Percentiles rank a stretch among this genome's conserved stretches.
These are phyloP conservation scores for Suillus placidus DNA, from an alignment of 768 basidiomycete species.

Conservation along the genomic window DNA sequence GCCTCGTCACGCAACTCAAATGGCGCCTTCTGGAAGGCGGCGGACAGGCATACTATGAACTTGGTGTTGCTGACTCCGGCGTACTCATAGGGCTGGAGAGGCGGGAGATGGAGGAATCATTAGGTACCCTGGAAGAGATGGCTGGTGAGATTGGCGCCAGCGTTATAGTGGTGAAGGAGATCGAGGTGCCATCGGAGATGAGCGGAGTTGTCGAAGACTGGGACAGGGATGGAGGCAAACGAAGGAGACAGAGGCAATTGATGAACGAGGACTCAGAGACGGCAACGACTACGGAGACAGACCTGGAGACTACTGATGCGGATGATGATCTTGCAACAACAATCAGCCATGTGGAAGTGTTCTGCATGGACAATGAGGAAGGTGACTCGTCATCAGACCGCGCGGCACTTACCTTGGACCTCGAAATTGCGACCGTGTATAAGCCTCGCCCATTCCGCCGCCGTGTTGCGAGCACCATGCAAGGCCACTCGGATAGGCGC, in stretches of 20 bases:
- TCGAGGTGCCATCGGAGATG: conserved; percentile 69
- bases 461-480: conserved; percentile 32
- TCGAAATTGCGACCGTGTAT: conserved; percentile 73
- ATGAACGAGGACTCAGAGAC: conserved; percentile 31
- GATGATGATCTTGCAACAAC: conserved; percentile 29
- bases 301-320: conserved; percentile 38
- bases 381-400: conserved; percentile 39
- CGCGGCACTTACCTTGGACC: conserved; percentile 46
- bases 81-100: conserved; percentile 78
- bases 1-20: conserved; percentile 93
- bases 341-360: conserved; percentile 35
- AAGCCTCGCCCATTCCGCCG: conserved; percentile 71
- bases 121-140: conserved; percentile 92
- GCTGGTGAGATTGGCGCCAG: conserved; percentile 92
- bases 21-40: conserved; percentile 90
- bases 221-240: conserved; percentile 30
- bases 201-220: conserved; percentile 39
- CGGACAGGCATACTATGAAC: conserved; percentile 83
- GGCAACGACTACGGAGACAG: conserved; percentile 42
- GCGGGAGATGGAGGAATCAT: conserved; percentile 74
- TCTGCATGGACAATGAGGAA: conserved; percentile 51
- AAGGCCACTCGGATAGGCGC: conserved; percentile 15
- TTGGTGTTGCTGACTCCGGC: conserved; percentile 85
- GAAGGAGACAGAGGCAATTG: conserved; percentile 38
- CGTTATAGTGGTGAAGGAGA: conserved; percentile 88